Conservation (phyloP, 2,329 filamentous ascomycete species). For the Tolypocladium album region DNA sequence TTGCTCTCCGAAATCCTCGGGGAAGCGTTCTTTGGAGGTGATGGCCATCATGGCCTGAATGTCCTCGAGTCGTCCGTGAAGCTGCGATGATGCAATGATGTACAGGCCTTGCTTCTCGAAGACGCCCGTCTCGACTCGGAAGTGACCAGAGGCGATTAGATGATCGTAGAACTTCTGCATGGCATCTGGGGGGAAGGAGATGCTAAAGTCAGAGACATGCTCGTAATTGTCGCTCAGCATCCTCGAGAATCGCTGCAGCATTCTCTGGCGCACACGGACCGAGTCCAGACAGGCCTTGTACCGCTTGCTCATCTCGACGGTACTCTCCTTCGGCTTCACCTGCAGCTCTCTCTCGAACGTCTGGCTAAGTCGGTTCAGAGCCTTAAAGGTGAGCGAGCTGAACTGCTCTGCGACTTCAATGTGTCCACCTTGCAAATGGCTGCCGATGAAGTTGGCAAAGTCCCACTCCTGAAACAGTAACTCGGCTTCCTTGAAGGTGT, state of each 20-base stretch:
- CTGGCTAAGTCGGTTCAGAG: conserved; percentile 73
- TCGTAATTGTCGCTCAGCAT: conserved; percentile 90
- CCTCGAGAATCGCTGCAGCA: conserved; percentile 89
- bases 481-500: conserved; percentile 98
- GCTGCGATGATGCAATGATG: conserved; percentile 71
- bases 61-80: conserved; percentile 66
- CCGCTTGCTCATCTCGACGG: conserved; percentile 85
- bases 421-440: conserved; percentile 84
- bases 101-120: conserved; percentile 68
- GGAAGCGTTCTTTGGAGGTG: conserved; percentile 40
- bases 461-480: conserved; percentile 97
- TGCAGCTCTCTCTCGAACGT: conserved; percentile 91
- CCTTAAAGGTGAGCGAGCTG: conserved; percentile 86
- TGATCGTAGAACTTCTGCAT: conserved; percentile 72
- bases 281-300: conserved; percentile 95
- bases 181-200: conserved; percentile 57
- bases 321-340: conserved; percentile 71
- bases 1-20: conserved; percentile 60
- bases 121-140: conserved; percentile 65
- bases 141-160: conserved; percentile 73
- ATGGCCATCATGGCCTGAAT: conserved; percentile 79
- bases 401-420: conserved; percentile 98
- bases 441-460: conserved; percentile 88
- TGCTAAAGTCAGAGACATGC: conserved; percentile 90
- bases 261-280: conserved; percentile 88